Conservation (phyloP, 2,329 filamentous ascomycete species). For the Dactylonectria macrodidyma region DNA sequence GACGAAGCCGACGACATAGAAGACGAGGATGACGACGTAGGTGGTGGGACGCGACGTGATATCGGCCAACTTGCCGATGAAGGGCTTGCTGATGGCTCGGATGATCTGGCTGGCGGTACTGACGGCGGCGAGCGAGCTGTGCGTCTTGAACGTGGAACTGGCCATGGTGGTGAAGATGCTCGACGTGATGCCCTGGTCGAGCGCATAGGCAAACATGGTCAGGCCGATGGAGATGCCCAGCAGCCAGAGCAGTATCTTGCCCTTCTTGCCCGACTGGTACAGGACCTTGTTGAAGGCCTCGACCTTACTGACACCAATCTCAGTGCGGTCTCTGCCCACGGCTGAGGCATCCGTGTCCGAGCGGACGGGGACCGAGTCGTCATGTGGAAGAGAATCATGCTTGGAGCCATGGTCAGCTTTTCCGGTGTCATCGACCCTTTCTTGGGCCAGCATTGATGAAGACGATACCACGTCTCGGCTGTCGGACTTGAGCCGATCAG, state of each 20-base stretch:
- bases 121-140: slow-evolving; percentile 52
- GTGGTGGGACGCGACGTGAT: slow-evolving; percentile 57
- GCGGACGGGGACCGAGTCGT: not conserved
- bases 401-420: not conserved
- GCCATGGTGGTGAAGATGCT: slow-evolving; percentile 54
- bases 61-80: slow-evolving; percentile 56
- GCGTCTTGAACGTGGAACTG: slow-evolving; percentile 51
- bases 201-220: slow-evolving; percentile 57
- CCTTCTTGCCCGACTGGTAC: slow-evolving; percentile 54
- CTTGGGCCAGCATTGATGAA: not conserved
- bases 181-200: slow-evolving; percentile 55
- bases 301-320: slow-evolving; percentile 52
- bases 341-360: not conserved
- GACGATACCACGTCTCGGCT: not conserved
- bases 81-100: slow-evolving; percentile 56
- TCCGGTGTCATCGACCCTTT: not conserved
- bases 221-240: slow-evolving; percentile 54
- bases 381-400: not conserved
- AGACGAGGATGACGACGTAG: slow-evolving; percentile 57
- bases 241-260: slow-evolving; percentile 54
- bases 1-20: slow-evolving; percentile 54
- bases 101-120: slow-evolving; percentile 54
- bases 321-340: slow-evolving; percentile 14
- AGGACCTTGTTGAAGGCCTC: slow-evolving; percentile 59
- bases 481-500: not conserved